Percentiles rank a stretch among this genome's conserved stretches.
Evolutionary conservation across 306 rosid genomes (phyloP).

Genomic region (Quercus wislizeni): DNA sequence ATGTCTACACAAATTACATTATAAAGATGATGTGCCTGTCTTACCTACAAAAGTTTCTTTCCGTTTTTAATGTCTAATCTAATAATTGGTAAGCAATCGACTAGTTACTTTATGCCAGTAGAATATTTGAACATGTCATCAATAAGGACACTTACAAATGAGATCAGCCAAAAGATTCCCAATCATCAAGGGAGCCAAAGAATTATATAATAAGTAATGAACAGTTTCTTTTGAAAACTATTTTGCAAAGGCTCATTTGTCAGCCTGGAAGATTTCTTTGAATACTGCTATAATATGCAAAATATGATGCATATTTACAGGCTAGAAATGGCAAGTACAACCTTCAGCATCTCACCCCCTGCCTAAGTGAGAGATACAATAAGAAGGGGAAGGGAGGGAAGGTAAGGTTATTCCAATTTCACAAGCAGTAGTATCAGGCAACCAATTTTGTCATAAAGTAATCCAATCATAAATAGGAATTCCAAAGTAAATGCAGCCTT

Average conservation of each 20-base stretch:
- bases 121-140: neutral
- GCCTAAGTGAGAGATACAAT: neutral
- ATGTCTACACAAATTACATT: neutral
- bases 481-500: neutral
- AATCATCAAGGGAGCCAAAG: neutral
- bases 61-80: neutral
- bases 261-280: neutral
- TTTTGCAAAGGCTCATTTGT: neutral
- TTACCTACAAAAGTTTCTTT: neutral
- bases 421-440: too few relatives aligned
- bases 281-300: neutral
- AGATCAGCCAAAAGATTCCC: neutral
- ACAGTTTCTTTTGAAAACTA: neutral
- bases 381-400: too few relatives aligned
- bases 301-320: neutral
- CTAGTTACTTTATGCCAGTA: neutral
- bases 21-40: neutral
- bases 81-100: neutral
- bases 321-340: too few relatives aligned
- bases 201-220: neutral
- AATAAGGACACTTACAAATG: neutral
- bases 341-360: neutral
- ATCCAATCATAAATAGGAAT: neutral
- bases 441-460: too few relatives aligned
- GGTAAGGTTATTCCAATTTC: too few relatives aligned